Evolutionary conservation across 225 moss, liverwort and hornwort species (phyloP).

Genomic region (Neckera pumila): DNA sequence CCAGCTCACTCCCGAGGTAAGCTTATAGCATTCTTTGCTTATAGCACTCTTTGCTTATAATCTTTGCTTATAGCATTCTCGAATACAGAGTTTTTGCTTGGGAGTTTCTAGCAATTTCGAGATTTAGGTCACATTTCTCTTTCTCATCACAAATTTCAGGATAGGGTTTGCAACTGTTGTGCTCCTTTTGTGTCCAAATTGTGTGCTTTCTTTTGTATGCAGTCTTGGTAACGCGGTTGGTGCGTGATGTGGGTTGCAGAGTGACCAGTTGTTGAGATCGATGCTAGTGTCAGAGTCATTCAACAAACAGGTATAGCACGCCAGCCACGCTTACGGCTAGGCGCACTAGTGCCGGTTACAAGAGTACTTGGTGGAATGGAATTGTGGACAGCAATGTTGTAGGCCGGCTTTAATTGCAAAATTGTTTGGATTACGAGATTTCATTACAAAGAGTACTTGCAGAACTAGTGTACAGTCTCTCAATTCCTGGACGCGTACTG

Average conservation of each 20-base stretch:
- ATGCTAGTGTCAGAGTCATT: conserved; percentile 60
- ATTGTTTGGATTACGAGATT: not conserved
- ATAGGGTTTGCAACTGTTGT: not conserved
- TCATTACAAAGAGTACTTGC: not conserved
- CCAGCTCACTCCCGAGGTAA: conserved; percentile 42
- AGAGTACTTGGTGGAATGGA: not conserved
- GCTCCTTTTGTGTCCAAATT: not conserved
- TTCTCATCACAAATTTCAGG: not conserved
- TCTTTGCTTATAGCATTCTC: not conserved
- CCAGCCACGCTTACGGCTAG: not conserved
- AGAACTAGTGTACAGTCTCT: not conserved
- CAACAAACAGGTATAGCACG: conserved; percentile 45
- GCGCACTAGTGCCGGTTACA: not conserved
- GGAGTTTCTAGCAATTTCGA: not conserved
- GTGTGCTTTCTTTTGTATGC: not conserved
- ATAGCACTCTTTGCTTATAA: not conserved
- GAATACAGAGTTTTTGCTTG: not conserved
- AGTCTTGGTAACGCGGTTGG: not conserved
- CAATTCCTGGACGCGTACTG: not conserved
- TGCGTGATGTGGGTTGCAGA: conserved; percentile 23
- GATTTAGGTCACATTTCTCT: not conserved
- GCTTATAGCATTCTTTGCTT: not conserved
- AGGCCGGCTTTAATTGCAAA: not conserved
- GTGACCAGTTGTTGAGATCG: conserved; percentile 56
- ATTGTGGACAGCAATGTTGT: not conserved